Evolutionary conservation across 139 green algal species (phyloP).

Genomic region (Monoraphidium neglectum): DNA sequence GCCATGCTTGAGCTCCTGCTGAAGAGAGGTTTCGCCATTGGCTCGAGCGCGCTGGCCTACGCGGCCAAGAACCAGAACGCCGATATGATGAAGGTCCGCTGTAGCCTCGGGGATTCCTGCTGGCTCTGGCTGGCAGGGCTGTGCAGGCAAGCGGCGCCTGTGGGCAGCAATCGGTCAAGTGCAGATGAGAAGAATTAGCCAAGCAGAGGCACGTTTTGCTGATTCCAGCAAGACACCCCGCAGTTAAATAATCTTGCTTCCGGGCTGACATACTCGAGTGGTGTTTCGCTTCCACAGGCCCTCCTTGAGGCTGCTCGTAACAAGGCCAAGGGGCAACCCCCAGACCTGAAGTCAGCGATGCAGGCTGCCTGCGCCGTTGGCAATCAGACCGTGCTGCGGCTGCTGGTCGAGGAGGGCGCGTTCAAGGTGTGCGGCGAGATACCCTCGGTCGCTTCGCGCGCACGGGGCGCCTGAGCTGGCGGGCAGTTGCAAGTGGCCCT

Average conservation of each 20-base stretch:
- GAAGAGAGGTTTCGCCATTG: not conserved
- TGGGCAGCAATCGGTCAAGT: no score
- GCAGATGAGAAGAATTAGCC: not conserved
- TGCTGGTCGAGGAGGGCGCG: not conserved
- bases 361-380: constrained; percentile 10
- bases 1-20: constrained; percentile 12
- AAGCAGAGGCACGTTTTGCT: not conserved
- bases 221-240: not conserved
- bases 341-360: constrained; percentile 28
- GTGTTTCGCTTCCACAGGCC: not conserved
- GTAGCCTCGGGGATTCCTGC: not conserved
- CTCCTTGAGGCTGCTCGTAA: constrained; percentile 6
- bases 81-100: constrained; percentile 13
- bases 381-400: constrained; percentile 1
- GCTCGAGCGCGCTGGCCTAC: constrained; percentile 8
- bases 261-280: no score
- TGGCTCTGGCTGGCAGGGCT: not conserved
- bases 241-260: no score
- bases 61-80: constrained; percentile 21
- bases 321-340: constrained; percentile 19
- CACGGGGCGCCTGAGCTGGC: not conserved
- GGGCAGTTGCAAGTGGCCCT: not conserved
- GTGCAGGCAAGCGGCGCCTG: no score
- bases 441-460: not conserved
- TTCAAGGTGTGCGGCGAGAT: not conserved